phyloP scores from a whole-genome alignment of 1,139 yeast genomes.

The Lodderomyces jiufengensis region DNA sequence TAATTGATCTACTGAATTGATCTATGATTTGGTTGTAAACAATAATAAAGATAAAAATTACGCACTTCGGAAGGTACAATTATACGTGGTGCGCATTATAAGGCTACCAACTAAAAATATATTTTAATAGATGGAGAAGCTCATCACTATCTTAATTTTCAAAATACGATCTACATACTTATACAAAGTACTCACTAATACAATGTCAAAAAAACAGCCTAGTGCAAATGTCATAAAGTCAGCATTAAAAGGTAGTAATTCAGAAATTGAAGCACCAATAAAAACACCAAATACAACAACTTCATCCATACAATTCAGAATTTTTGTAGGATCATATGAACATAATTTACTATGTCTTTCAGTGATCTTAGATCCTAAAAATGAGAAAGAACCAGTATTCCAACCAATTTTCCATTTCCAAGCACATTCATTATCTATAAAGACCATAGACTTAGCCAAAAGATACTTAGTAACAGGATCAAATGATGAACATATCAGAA shows the following conservation, averaged over 20 bases:
- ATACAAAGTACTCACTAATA: too few species aligned
- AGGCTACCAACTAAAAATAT: too few species aligned
- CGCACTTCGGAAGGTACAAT: too few species aligned
- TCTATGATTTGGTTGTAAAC: too few species aligned
- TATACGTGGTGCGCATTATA: too few species aligned
- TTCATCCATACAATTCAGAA: constrained; percentile 50
- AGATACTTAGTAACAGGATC: constrained; percentile 92
- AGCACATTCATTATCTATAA: constrained; percentile 86
- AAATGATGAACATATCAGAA: constrained; percentile 92
- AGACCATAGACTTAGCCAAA: constrained; percentile 77
- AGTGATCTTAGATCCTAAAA: constrained; percentile 44
- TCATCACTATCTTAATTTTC: too few species aligned
- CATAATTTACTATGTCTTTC: constrained; percentile 88
- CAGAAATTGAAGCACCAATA: constrained; percentile 1
- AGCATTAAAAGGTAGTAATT: constrained; percentile 12
- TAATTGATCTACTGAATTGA: too few species aligned
- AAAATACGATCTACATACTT: too few species aligned
- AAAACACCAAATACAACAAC: constrained; percentile 1
- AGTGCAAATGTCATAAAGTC: constrained; percentile 11
- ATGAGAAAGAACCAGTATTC: constrained; percentile 52
- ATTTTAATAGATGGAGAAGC: too few species aligned
- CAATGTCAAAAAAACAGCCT: too few species aligned
- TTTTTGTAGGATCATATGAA: constrained; percentile 93
- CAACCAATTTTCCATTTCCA: constrained; percentile 95
- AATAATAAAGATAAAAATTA: too few species aligned